Base-by-base conservation (phyloP, 2,329 filamentous ascomycete genomes). In the Xylariaceae sp. region DNA sequence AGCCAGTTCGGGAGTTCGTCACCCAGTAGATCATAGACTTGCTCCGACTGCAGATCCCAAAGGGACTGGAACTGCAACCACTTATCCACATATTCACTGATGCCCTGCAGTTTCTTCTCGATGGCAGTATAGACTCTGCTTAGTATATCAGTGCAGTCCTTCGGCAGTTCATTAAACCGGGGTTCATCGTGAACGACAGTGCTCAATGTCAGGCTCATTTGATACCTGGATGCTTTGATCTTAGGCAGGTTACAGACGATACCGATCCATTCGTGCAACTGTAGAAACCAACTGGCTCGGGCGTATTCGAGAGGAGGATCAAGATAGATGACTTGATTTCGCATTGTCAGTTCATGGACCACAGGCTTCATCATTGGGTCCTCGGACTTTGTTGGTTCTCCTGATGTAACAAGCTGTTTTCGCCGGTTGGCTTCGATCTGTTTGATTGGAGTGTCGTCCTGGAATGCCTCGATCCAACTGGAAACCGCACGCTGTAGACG, bases 31-130 rank as follows among this genome's bases (percentile, higher is more conserved):
- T 96, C 90, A 65, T 97, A 96, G 1, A 99, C 91, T 61, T 97
- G 90, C 58, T 97, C 93, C 2, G 93, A 90, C 68, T 96, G 93
- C 51, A 99, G 79, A 75, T 99, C 94, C 94, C 94, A 99, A 1
- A 99, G 80, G 6, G 93, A 97, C 71, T 99, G 94, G 73, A 97
- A 99, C 63, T 97, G 94, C 42, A 99, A 79, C 94, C 94, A 99
- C 71, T 97, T 95, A 68, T 97, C 91, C 10, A 99, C 90, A 62
- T 99, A 99, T 4, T 79, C 78, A 36, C 88, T 83, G 31, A 97
- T 90, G 41, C 88, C 85, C 14, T 80, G 78, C 5, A 99, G 75
- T 71, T 94, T 96, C 59, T 83, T 83, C 70, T 97, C 92, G 10
- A 99, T 82, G 0, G 87, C 86, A 33, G 80, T 80, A 67, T 97